Evolutionary conservation across 768 basidiomycete species (phyloP), one percentile per base, ranked within the genome.

Genomic region (Crucibulum laeve): DNA sequence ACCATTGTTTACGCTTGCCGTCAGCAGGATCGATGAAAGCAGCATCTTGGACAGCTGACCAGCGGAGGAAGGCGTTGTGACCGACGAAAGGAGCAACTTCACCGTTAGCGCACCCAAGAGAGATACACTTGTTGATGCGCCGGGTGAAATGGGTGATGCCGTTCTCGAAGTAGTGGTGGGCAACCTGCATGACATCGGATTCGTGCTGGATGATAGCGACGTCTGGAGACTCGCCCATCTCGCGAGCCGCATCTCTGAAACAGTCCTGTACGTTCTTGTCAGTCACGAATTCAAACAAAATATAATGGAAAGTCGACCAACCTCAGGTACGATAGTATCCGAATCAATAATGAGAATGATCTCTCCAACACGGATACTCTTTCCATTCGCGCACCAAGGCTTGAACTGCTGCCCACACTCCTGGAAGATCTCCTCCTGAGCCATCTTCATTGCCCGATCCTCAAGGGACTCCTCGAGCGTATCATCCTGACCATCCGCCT

Each of bases 171-270:
- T 89, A 92, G 57, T 91, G 86, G 59, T 87, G 65, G 0, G 83
- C 89, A 53, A 91, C 91, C 60, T 91, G 87, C 84, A 91, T 88
- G 48, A 91, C 89, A 53, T 88, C 83, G 1, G 85, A 87, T 53
- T 87, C 87, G 58, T 94, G 91, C 58, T 93, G 91, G 52, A 95
- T 85, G 63, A 95, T 91, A 1, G 84, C 88, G 19, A 91, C 74
- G 30, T 89, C 84, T 0, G 84, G 86, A 40, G 80, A 83, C 57
- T 82, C 82, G 42, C 72, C 69, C 70, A 94, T 83, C 64, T 94
- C 91, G 30, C 87, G 74, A 3, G 89, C 90, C 0, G 91, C 91
- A 61, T 93, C 90, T 43, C 88, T 77, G 65, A 95, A 87, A 58
- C 90, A 94, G 56, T 91, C 90, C 62, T 78, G n/a, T 22, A 40